phyloP scores from a whole-genome alignment of 176 grass and related monocot genomes.

The Rhynchospora tenuis region DNA sequence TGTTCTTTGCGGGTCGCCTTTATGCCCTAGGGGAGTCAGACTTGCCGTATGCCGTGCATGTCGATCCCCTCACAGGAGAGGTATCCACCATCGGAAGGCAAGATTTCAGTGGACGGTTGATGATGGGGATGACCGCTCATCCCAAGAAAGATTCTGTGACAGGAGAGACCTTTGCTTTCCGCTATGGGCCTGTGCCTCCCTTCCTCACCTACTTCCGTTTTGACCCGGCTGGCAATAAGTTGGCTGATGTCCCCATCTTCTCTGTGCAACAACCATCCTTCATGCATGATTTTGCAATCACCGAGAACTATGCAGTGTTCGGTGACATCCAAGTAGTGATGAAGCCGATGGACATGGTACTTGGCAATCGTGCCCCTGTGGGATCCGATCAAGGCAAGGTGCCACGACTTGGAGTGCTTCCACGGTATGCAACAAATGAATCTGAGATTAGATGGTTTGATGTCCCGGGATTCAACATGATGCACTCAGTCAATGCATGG shows the following conservation, averaged over 20 bases:
- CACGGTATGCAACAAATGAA: conserved; percentile 58
- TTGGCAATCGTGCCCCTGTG: conserved; percentile 46
- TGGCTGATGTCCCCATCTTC: conserved; percentile 73
- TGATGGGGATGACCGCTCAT: conserved; percentile 91
- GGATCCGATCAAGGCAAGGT: conserved; percentile 53
- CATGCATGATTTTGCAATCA: conserved; percentile 88
- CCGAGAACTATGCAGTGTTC: conserved; percentile 58
- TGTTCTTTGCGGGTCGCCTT: conserved; percentile 58
- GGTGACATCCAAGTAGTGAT: conserved; percentile 80
- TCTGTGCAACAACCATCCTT: conserved; percentile 63
- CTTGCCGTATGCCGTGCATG: conserved; percentile 63
- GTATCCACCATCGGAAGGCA: conserved; percentile 49
- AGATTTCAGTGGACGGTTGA: conserved; percentile 57
- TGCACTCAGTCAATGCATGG: conserved; percentile 86
- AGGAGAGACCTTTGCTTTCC: conserved; percentile 75
- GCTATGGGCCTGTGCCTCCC: conserved; percentile 63
- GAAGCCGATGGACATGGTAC: conserved; percentile 83
- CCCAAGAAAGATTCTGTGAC: conserved; percentile 73
- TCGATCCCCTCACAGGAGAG: conserved; percentile 48
- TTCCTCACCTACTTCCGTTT: conserved; percentile 88
- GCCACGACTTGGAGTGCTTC: conserved; percentile 64
- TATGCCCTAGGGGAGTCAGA: conserved; percentile 89
- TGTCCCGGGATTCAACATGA: conserved; percentile 73
- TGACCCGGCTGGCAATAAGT: conserved; percentile 66
- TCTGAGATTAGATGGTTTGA: conserved; percentile 90